Conservation (phyloP, 192 early-diverging fungal species). For the Diversispora eburnea region DNA sequence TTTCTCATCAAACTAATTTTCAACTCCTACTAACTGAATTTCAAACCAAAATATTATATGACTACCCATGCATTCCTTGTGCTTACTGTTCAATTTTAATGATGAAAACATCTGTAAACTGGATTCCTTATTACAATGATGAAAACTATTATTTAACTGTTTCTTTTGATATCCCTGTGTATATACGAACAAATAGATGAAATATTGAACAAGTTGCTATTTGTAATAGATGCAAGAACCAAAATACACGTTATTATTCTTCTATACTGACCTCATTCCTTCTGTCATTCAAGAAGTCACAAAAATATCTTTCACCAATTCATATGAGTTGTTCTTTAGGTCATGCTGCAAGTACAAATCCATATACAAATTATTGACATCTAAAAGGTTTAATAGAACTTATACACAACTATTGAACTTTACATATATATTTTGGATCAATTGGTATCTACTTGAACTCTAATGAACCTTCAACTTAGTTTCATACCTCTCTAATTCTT, state of each 20-base stretch:
- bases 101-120: not conserved
- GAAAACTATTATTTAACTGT: not conserved
- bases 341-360: not conserved
- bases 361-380: slow-evolving; percentile 1
- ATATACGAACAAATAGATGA: not conserved
- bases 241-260: not conserved
- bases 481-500: not conserved
- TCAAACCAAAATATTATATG: slow-evolving; percentile 3
- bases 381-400: not conserved
- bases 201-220: slow-evolving; percentile 1
- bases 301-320: slow-evolving; percentile 7
- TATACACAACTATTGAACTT: not conserved
- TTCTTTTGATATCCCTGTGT: not conserved
- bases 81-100: slow-evolving; percentile 20
- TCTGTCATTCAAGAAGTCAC: not conserved
- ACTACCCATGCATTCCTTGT: slow-evolving; percentile 9
- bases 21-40: not conserved
- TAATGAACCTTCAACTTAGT: not conserved
- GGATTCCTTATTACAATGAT: not conserved
- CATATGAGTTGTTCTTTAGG: slow-evolving; percentile 10
- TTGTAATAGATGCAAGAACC: not conserved
- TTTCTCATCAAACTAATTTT: not conserved
- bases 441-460: not conserved
- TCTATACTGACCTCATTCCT: not conserved
- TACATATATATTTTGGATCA: not conserved